A percentile compares a stretch with the other conserved stretches of the same genome.
Evolutionary conservation across 2,329 filamentous ascomycete species (phyloP).

Genomic region (Dactylella cylindrospora): DNA sequence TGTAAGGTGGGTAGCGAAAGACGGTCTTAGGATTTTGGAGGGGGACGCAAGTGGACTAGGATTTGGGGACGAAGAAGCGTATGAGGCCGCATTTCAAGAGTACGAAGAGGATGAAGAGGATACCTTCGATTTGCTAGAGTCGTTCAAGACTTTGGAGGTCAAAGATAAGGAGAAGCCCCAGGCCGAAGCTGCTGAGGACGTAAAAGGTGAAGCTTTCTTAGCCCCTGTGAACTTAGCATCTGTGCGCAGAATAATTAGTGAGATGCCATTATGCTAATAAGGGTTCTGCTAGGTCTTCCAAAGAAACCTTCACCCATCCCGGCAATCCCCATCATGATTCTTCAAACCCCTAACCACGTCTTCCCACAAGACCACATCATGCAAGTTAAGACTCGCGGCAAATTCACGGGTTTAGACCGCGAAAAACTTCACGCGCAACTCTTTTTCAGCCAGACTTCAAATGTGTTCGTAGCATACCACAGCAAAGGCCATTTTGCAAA

Average conservation of each 20-base stretch:
- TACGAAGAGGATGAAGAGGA: constrained; percentile 4
- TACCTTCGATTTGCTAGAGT: constrained; percentile 27
- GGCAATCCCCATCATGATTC: constrained; percentile 2
- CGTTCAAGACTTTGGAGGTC: constrained; percentile 15
- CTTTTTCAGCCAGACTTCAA: constrained; percentile 27
- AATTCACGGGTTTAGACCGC: neutral
- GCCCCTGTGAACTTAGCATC: too few species aligned
- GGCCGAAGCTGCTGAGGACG: neutral
- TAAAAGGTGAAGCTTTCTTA: too few species aligned
- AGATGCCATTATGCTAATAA: too few species aligned
- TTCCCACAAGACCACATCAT: constrained; percentile 5
- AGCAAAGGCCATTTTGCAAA: constrained; percentile 1
- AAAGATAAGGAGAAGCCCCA: neutral
- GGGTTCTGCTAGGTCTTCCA: too few species aligned
- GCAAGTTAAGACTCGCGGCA: constrained; percentile 23
- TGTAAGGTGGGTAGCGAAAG: constrained; percentile 13
- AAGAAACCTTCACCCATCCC: neutral
- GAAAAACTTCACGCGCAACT: constrained; percentile 15
- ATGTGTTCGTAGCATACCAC: constrained; percentile 21
- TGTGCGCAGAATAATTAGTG: too few species aligned
- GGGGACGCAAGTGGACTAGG: neutral
- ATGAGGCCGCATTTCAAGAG: neutral
- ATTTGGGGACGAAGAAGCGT: neutral
- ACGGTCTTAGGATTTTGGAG: neutral
- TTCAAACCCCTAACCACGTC: constrained; percentile 11